These are phyloP conservation scores for Eutrema salsugineum DNA, from an alignment of 441 rosid species.

Conservation along the genomic window DNA sequence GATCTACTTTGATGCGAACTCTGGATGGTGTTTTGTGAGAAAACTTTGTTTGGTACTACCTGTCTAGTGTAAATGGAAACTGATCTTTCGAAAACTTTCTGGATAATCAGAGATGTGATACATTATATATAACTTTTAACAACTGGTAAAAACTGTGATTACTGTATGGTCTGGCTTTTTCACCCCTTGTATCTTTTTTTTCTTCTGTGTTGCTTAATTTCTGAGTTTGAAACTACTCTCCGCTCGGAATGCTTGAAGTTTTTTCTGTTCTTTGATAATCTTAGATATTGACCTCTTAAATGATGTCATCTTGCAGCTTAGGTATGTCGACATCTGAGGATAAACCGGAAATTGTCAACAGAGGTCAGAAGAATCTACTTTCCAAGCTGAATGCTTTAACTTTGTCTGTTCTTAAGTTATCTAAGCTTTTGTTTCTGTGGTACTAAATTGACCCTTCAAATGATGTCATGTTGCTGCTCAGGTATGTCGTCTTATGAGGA, in stretches of 20 bases:
- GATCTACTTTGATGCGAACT: conserved; percentile 14
- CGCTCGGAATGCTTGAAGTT: background rate
- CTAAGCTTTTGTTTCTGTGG: too few species aligned
- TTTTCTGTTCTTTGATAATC: background rate
- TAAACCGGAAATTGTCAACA: conserved; percentile 50
- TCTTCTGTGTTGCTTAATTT: background rate
- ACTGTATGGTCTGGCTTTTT: background rate
- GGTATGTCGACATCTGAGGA: conserved; percentile 78
- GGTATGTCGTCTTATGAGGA: too few species aligned
- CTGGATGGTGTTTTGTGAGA: background rate
- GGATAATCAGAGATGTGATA: background rate
- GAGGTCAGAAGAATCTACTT: conserved; percentile 30
- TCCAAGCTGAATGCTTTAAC: too few species aligned
- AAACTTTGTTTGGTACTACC: background rate
- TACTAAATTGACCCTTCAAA: too few species aligned
- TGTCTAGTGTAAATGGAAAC: background rate
- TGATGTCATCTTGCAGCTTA: conserved; percentile 8
- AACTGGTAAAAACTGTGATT: background rate
- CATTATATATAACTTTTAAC: background rate
- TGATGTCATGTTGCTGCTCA: too few species aligned
- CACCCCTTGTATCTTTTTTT: background rate
- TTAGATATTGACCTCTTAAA: background rate
- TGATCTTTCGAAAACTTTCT: background rate
- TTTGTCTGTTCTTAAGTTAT: too few species aligned
- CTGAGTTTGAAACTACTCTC: background rate